A percentile compares a stretch with the other conserved stretches of the same genome.
Conservation (phyloP, 371 early-diverging fungal species). For the Lichtheimia ramosa region DNA sequence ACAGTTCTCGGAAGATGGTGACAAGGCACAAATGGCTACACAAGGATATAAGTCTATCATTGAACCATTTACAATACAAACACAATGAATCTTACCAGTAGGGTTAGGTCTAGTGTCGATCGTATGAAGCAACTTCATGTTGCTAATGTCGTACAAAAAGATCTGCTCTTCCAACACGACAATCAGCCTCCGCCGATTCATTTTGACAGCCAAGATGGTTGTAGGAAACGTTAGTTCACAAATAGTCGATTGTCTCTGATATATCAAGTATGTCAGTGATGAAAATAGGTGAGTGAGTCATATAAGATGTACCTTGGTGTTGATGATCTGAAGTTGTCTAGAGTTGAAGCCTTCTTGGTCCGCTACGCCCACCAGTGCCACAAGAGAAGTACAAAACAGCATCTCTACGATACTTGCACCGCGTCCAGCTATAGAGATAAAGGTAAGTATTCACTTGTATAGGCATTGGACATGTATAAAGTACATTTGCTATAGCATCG, state of each 20-base stretch:
- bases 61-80: too few species aligned
- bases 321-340: conserved; percentile 88
- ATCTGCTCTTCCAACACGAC: conserved; percentile 93
- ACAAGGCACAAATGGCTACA: conserved; percentile 87
- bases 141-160: conserved; percentile 90
- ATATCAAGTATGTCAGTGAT: not conserved
- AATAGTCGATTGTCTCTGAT: conserved; percentile 89
- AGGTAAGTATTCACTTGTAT: not conserved
- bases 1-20: conserved; percentile 92
- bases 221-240: conserved; percentile 94
- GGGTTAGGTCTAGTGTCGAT: conserved; percentile 94
- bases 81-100: conserved; percentile 51
- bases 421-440: conserved; percentile 56
- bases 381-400: conserved; percentile 94
- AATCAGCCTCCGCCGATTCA: conserved; percentile 90
- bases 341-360: conserved; percentile 90
- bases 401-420: conserved; percentile 95
- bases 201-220: conserved; percentile 89
- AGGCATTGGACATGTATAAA: not conserved
- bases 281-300: not conserved
- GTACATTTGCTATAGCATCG: conserved; percentile 83
- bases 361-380: conserved; percentile 94
- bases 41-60: not conserved
- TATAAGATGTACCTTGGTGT: conserved; percentile 79
- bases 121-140: conserved; percentile 94